phyloP scores from a whole-genome alignment of 495 filamentous ascomycete genomes.

The Terfezia boudieri region DNA sequence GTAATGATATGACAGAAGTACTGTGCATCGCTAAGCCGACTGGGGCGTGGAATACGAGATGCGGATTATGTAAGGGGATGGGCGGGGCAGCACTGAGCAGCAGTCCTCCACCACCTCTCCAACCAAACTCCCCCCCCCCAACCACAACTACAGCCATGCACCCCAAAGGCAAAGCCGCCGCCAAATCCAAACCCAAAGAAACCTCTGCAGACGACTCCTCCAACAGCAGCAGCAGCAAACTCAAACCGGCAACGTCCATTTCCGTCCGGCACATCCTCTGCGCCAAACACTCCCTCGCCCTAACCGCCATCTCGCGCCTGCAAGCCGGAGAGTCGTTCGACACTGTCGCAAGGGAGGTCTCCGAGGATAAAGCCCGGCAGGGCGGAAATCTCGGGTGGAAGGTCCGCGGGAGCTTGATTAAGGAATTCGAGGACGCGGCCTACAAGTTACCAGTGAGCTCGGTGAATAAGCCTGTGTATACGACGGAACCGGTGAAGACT shows the following conservation, averaged over 20 bases:
- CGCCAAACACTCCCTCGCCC: conserved; percentile 15
- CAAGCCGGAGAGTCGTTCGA: conserved; percentile 16
- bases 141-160: neutral
- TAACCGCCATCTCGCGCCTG: conserved; percentile 11
- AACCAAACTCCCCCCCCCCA: neutral
- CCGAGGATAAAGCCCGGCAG: conserved; percentile 15
- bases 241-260: conserved; percentile 13
- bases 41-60: too few relatives aligned
- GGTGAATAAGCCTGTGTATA: conserved; percentile 15
- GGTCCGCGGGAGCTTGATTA: conserved; percentile 11
- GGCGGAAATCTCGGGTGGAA: conserved; percentile 19
- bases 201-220: neutral
- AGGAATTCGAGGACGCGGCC: conserved; percentile 16
- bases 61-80: too few relatives aligned
- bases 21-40: too few relatives aligned
- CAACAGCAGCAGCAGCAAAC: conserved; percentile 3
- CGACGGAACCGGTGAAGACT: conserved; percentile 14
- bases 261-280: conserved; percentile 19
- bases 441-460: conserved; percentile 14
- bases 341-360: conserved; percentile 13
- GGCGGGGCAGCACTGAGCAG: neutral
- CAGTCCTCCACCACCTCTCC: neutral
- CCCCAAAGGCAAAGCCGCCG: conserved; percentile 3
- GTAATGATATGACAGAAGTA: too few relatives aligned
- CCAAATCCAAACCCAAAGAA: conserved; percentile 9